These are phyloP conservation scores for Hypomyces rosellus DNA, from an alignment of 2,329 filamentous ascomycete species.

Conservation along the genomic window DNA sequence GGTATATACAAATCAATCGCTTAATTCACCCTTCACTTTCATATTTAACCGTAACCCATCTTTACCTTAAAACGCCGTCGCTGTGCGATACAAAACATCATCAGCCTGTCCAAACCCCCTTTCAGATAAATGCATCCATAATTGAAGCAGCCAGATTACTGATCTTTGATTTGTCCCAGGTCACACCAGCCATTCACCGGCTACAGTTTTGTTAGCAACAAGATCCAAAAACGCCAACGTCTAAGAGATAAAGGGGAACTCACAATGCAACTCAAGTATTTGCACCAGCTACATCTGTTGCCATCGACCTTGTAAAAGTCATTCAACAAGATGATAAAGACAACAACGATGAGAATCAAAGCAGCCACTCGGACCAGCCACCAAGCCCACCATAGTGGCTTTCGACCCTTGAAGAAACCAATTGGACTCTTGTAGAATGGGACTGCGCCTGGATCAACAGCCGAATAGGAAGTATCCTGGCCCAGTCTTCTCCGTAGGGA, in stretches of 20 bases:
- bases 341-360: slow-evolving; percentile 72
- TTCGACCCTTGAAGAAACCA: slow-evolving; percentile 86
- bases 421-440: slow-evolving; percentile 56
- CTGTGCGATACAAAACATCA: slow-evolving; percentile 21
- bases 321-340: slow-evolving; percentile 78
- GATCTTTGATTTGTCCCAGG: slow-evolving; percentile 31
- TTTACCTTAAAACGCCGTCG: slow-evolving; percentile 27
- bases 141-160: not conserved
- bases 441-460: slow-evolving; percentile 50
- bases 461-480: slow-evolving; percentile 63
- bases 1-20: slow-evolving; percentile 12
- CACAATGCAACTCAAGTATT: slow-evolving; percentile 88
- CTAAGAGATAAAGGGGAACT: slow-evolving; percentile 34
- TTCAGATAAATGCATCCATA: not conserved
- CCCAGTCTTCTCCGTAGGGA: slow-evolving; percentile 69
- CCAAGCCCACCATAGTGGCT: slow-evolving; percentile 96
- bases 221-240: slow-evolving; percentile 12
- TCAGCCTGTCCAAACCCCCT: slow-evolving; percentile 10
- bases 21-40: not conserved
- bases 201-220: slow-evolving; percentile 31
- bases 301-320: slow-evolving; percentile 77
- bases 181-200: slow-evolving; percentile 64
- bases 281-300: slow-evolving; percentile 82
- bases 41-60: not conserved
- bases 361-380: slow-evolving; percentile 79